Evolutionary conservation across 2,329 filamentous ascomycete species (phyloP), one percentile per base, ranked within the genome.

Genomic region (Aspergillus viridinutans): DNA sequence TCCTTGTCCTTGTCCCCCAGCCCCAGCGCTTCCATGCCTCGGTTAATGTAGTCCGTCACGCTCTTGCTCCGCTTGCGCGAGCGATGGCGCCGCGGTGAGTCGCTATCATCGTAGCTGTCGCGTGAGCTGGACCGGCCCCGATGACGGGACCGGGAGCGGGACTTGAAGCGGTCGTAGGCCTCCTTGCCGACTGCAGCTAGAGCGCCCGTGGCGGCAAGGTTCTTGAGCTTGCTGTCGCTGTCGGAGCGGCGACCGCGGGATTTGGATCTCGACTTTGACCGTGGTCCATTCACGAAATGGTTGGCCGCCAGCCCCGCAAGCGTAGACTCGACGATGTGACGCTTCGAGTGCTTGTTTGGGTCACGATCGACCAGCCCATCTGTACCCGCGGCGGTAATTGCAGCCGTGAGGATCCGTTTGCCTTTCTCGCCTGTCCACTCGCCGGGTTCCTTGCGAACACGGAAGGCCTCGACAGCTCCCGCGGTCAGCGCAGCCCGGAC

Each of bases 391-490:
- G 93, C 92, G 75, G 90, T 89, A 26, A 87, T 74, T 38, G 93
- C 93, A 50, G 92, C 92, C 23, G 93, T 97, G 50, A 96, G 83
- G 58, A 97, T 85, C 53, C 93, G 90, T 79, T 92, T 94, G 63
- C 92, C 90, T 77, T 97, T 97, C 61, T 90, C 89, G 40, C 92
- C 93, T 61, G 87, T 89, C 92, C 92, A 97, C 47, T 88, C 85
- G 54, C 93, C 93, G 2, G 91, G 89, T 61, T 94, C 89, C 68
- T 93, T 96, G 71, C 92, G 87, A 56, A 92, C 87, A 60, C 90
- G 88, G 81, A 96, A 96, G 45, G 93, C 93, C 74, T 97, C 92
- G 54, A 92, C 89, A 43, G 92, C 93, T 66, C 92, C 93, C 29
- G 93, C 92, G 49, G 96, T 84, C 42, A 97, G 81, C 21, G 92